phyloP scores from a whole-genome alignment of 1,139 yeast species.

The Protomyces arabidopsidicola region DNA sequence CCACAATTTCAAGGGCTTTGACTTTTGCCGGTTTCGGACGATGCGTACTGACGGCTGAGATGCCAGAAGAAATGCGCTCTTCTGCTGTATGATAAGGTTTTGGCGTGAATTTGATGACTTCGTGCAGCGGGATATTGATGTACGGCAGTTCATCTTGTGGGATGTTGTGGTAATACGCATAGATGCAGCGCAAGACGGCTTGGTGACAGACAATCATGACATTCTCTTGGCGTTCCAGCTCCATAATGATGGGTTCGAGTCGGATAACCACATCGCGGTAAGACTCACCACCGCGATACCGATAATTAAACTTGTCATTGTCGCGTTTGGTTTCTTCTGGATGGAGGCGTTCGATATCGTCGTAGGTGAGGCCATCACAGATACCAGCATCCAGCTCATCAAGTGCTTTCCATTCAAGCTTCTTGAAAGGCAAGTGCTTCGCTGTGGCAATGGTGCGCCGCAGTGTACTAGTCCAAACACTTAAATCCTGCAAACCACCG shows the following conservation, averaged over 20 bases:
- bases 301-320: conserved; percentile 87
- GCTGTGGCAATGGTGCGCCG: conserved; percentile 92
- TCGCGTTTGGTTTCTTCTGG: conserved; percentile 98
- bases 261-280: conserved; percentile 92
- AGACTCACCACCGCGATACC: conserved; percentile 82
- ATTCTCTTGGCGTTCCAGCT: conserved; percentile 92
- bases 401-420: conserved; percentile 90
- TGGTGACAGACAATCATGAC: conserved; percentile 94
- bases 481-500: conserved; percentile 63
- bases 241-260: conserved; percentile 96
- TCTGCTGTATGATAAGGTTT: conserved; percentile 87
- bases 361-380: conserved; percentile 90
- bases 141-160: conserved; percentile 97
- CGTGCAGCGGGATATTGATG: conserved; percentile 98
- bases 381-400: conserved; percentile 98
- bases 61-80: conserved; percentile 79
- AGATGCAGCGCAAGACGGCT: conserved; percentile 91
- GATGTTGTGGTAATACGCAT: conserved; percentile 96
- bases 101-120: conserved; percentile 78
- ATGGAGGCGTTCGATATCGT: conserved; percentile 72
- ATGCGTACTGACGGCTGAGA: conserved; percentile 95
- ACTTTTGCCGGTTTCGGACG: conserved; percentile 41
- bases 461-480: conserved; percentile 95
- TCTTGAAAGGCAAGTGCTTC: conserved; percentile 70
- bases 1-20: not conserved